A percentile compares a stretch with the other conserved stretches of the same genome.
These are phyloP conservation scores for Daldinia sp. DNA, from an alignment of 2,329 filamentous ascomycete genomes.

Conservation along the genomic window DNA sequence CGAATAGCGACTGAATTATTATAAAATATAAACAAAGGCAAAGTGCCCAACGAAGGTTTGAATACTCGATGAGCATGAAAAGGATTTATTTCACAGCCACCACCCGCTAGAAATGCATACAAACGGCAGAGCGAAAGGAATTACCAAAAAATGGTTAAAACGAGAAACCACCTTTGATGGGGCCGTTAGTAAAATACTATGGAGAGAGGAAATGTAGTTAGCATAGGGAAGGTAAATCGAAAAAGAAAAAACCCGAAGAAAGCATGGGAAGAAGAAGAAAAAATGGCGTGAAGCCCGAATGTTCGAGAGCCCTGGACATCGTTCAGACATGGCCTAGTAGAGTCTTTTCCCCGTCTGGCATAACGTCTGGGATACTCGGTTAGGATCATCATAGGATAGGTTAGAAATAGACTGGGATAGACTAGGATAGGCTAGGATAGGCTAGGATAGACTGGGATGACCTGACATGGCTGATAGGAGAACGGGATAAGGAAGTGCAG, in stretches of 20 bases:
- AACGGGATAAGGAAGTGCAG: background rate
- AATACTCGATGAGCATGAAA: conserved; percentile 18
- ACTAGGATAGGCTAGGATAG: background rate
- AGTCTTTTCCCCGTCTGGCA: background rate
- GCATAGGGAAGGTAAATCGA: background rate
- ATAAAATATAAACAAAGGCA: conserved; percentile 26
- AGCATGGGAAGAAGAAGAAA: conserved; percentile 9
- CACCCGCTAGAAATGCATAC: conserved; percentile 24
- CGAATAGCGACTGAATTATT: conserved; percentile 30
- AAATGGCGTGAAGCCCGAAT: conserved; percentile 20
- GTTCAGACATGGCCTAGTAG: too few species aligned
- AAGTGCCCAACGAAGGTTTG: conserved; percentile 3
- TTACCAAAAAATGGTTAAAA: conserved; percentile 21
- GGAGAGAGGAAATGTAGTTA: background rate
- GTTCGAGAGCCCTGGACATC: conserved; percentile 26
- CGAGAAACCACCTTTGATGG: background rate
- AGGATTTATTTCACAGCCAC: conserved; percentile 28
- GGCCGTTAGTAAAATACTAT: background rate
- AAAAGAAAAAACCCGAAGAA: background rate
- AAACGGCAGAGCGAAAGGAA: conserved; percentile 26
- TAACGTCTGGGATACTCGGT: background rate
- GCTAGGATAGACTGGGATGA: background rate
- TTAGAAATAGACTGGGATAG: background rate
- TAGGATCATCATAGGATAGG: background rate
- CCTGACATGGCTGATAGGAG: background rate